These are phyloP conservation scores for Gyromitra esculenta DNA, from an alignment of 2,329 filamentous ascomycete species.

Conservation along the genomic window DNA sequence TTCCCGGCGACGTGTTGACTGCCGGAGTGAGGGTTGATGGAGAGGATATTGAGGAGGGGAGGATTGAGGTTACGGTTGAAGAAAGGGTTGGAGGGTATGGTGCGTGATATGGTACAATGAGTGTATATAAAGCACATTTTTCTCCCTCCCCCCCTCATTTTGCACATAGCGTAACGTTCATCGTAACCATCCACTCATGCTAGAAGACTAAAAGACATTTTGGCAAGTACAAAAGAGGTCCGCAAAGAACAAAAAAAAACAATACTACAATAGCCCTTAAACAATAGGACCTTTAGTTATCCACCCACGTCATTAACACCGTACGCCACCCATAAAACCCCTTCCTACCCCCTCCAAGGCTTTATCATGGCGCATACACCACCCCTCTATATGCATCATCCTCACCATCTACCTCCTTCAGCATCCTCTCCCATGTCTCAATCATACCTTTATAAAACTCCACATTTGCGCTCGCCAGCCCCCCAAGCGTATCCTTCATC, in stretches of 20 bases:
- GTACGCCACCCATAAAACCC: conserved; percentile 14
- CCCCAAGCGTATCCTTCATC: conserved; percentile 86
- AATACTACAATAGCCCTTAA: conserved; percentile 30
- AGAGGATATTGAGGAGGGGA: conserved; percentile 83
- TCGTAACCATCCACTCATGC: not conserved
- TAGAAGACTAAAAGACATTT: not conserved
- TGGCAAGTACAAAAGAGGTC: conserved; percentile 23
- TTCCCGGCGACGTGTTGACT: conserved; percentile 85
- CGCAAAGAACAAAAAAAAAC: conserved; percentile 13
- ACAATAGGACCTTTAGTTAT: conserved; percentile 25
- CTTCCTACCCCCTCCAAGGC: not conserved
- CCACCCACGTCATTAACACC: conserved; percentile 35
- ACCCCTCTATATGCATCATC: conserved; percentile 59
- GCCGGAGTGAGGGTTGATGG: conserved; percentile 82
- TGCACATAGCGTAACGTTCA: too few relatives aligned
- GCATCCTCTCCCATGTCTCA: conserved; percentile 86
- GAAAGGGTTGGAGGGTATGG: conserved; percentile 63
- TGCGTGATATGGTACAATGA: not conserved
- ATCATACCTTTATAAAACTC: conserved; percentile 83
- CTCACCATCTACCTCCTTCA: conserved; percentile 83
- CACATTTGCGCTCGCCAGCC: conserved; percentile 83
- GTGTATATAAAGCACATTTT: not conserved
- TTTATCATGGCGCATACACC: conserved; percentile 19
- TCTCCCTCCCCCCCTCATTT: not conserved
- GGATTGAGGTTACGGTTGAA: conserved; percentile 82